phyloP scores from a whole-genome alignment of 1,284 basidiomycete species.

The Pholiota adiposa region DNA sequence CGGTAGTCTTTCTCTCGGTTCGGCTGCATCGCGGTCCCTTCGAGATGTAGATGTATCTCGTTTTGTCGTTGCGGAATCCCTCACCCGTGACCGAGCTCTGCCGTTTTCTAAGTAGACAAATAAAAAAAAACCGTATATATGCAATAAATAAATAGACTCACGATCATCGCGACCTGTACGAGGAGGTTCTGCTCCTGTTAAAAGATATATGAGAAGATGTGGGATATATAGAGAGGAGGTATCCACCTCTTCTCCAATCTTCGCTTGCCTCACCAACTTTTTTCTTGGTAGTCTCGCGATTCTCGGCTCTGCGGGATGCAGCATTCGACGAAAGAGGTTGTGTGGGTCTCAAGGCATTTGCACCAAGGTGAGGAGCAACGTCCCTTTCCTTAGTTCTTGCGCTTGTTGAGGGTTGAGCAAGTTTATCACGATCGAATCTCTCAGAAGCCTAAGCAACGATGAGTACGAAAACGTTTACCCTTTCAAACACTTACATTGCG shows the following conservation, averaged over 20 bases:
- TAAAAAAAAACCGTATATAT: not conserved
- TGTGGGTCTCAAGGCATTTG: slow-evolving; percentile 46
- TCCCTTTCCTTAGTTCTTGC: slow-evolving; percentile 73
- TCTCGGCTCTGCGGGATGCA: slow-evolving; percentile 55
- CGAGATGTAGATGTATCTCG: slow-evolving; percentile 58
- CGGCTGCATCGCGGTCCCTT: slow-evolving; percentile 48
- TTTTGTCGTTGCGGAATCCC: slow-evolving; percentile 62
- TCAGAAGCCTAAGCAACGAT: slow-evolving; percentile 65
- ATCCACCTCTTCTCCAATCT: slow-evolving; percentile 80
- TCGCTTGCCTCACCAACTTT: slow-evolving; percentile 74
- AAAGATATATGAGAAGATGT: slow-evolving; percentile 16
- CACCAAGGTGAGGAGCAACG: slow-evolving; percentile 59
- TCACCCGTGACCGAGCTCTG: slow-evolving; percentile 59
- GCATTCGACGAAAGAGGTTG: slow-evolving; percentile 43
- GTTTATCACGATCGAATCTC: slow-evolving; percentile 82
- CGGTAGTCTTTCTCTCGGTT: slow-evolving; percentile 32
- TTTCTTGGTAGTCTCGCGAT: slow-evolving; percentile 64
- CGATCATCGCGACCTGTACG: slow-evolving; percentile 63
- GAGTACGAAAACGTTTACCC: slow-evolving; percentile 8
- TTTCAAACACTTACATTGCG: slow-evolving; percentile 57
- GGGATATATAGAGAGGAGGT: slow-evolving; percentile 16
- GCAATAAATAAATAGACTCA: slow-evolving; percentile 38
- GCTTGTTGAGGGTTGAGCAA: slow-evolving; percentile 53
- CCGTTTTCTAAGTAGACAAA: slow-evolving; percentile 41
- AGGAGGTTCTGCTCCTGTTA: slow-evolving; percentile 50